Evolutionary conservation across 2,329 filamentous ascomycete species (phyloP), one percentile per base, ranked within the genome.

Genomic region (Huntiella omanensis): DNA sequence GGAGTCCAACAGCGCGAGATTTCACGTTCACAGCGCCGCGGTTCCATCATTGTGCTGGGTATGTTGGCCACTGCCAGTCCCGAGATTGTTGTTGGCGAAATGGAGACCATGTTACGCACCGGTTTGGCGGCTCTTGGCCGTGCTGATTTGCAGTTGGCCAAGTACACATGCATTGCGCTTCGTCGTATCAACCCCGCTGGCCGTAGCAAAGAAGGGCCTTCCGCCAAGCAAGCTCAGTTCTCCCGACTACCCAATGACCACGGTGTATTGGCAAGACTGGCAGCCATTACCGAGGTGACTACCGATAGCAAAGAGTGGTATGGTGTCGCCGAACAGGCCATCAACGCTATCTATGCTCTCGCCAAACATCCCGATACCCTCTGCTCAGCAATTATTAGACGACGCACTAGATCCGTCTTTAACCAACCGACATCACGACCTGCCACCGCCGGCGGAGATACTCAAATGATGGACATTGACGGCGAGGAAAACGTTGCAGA

Each of bases 221-320:
- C 86, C 59, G 80, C 83, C 32, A 77, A 80, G 5, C 61, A 69
- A 6, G 63, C 71, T 53, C 78, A 75, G 52, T 76, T 83, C 53
- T 80, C 83, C 10, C 83, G 88, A 49, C 69, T 98, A 37, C 73
- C 83, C 4, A 98, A 95, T 56, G 87, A 95, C 49, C 88, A 98
- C 57, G 85, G 87, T 6, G 82, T 96, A 13, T 67, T 95, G 22
- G 67, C 71, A 3, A 81, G 81, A 55, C 69, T 98, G 6, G 85
- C 85, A 7, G 77, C 81, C 15, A 87, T 96, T 55, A 78, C 82
- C 13, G 85, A 95, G 53, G 77, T 95, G 4, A 71, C 78, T 4
- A 88, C 85, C 0, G 80, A 93, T 49, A 93, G 80, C 64, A 91
- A 92, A 58, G 91, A 98, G 59, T 98, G 91, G 83, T 87, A 83